A percentile compares a stretch with the other conserved stretches of the same genome.
phyloP scores from a whole-genome alignment of 208 protist species.

The Borovskyia barvae region DNA sequence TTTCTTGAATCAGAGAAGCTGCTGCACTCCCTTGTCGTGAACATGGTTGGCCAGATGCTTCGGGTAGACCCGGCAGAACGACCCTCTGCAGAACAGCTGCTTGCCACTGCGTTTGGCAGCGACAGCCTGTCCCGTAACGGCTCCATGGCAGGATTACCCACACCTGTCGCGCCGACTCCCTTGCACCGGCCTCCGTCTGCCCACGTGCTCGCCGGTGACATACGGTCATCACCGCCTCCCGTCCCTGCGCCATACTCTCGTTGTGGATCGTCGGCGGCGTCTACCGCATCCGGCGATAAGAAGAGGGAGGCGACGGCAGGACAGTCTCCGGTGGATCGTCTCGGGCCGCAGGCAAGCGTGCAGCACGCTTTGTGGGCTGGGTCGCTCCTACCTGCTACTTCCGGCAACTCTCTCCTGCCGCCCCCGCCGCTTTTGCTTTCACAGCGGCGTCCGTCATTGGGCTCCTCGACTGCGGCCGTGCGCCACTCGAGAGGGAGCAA shows the following conservation, averaged over 20 bases:
- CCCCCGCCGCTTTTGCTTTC: not conserved
- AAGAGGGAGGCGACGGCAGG: not conserved
- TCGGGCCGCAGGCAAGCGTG: conserved; percentile 4
- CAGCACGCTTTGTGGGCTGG: conserved; percentile 24
- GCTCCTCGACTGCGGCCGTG: not conserved
- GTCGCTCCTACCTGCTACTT: conserved; percentile 17
- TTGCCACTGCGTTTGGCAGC: conserved; percentile 49
- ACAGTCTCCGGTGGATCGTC: not conserved
- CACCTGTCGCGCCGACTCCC: conserved; percentile 1
- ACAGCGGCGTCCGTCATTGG: not conserved
- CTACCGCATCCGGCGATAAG: not conserved
- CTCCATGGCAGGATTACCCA: conserved; percentile 4
- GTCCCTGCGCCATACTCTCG: not conserved
- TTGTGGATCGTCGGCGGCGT: not conserved
- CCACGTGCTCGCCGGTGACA: not conserved
- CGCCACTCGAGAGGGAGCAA: not conserved
- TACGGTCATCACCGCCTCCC: too few relatives aligned
- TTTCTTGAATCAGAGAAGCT: conserved; percentile 48
- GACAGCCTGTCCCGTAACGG: conserved; percentile 15
- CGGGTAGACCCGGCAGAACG: conserved; percentile 46
- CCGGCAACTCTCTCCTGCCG: not conserved
- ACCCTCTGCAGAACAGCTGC: conserved; percentile 49
- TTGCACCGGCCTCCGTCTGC: conserved; percentile 9
- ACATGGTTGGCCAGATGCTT: conserved; percentile 67
- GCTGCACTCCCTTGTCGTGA: conserved; percentile 61